Conservation (phyloP, 768 basidiomycete species). For the Mrakia frigida region DNA sequence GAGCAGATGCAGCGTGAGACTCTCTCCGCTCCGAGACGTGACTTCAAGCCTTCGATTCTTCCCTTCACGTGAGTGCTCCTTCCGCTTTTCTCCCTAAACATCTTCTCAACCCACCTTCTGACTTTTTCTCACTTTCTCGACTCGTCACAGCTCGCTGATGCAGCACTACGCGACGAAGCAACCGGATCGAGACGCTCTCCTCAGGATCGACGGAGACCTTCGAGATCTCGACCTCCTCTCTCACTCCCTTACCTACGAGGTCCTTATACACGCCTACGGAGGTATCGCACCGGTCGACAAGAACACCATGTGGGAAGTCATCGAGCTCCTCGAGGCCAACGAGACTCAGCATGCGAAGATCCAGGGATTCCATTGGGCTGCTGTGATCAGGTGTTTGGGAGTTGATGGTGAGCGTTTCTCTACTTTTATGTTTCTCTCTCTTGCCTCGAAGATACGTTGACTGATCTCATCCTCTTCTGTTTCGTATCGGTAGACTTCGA, state of each 20-base stretch:
- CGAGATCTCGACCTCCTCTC: conserved; percentile 7
- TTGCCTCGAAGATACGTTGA: neutral
- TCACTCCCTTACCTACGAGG: conserved; percentile 3
- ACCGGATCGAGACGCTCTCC: neutral
- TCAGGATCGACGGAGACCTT: neutral
- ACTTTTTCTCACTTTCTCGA: neutral
- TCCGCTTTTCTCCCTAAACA: neutral
- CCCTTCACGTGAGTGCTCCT: conserved; percentile 2
- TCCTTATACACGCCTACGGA: conserved; percentile 12
- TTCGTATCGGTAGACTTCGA: neutral
- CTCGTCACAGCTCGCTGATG: neutral
- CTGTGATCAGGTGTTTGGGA: neutral
- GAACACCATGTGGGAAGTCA: conserved; percentile 7
- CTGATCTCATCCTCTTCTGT: neutral
- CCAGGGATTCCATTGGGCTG: conserved; percentile 3
- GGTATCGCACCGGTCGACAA: neutral
- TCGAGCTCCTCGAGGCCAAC: conserved; percentile 10
- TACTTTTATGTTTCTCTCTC: neutral
- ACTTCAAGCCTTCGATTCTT: conserved; percentile 17
- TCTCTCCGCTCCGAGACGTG: neutral
- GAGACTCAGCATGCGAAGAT: conserved; percentile 11
- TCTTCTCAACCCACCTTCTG: neutral
- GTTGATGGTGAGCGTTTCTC: neutral
- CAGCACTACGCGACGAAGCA: conserved; percentile 5
- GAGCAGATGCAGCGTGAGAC: neutral